Percentiles rank a stretch among this genome's conserved stretches.
Evolutionary conservation across 2,329 filamentous ascomycete species (phyloP).

Genomic region (Aspergillus alliaceus): DNA sequence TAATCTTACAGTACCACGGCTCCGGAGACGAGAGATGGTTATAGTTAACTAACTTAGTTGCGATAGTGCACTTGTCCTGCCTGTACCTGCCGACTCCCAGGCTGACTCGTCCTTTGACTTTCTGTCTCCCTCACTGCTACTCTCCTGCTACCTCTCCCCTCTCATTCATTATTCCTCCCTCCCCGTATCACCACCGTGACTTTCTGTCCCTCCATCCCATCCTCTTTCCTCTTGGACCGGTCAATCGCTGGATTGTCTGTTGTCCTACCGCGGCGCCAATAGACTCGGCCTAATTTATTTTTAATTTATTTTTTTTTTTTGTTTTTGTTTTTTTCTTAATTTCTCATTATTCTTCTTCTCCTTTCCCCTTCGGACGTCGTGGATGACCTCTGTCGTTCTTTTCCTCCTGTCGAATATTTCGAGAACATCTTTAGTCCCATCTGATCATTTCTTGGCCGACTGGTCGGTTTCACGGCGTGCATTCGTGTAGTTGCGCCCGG

Average conservation of each 20-base stretch:
- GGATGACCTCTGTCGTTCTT: neutral
- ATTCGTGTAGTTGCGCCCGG: neutral
- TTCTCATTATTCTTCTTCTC: neutral
- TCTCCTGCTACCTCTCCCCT: slow-evolving; percentile 3
- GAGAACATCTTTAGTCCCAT: neutral
- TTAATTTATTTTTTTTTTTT: neutral
- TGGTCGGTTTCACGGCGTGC: neutral
- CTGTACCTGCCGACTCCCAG: slow-evolving; percentile 12
- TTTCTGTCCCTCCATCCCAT: neutral
- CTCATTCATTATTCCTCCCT: neutral
- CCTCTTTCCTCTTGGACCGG: neutral
- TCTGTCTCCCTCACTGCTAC: slow-evolving; percentile 11
- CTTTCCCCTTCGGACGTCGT: neutral
- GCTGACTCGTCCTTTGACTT: slow-evolving; percentile 1
- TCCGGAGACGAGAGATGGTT: neutral
- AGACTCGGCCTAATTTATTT: neutral
- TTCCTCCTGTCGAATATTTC: neutral
- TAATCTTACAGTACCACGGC: slow-evolving; percentile 3
- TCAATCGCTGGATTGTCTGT: neutral
- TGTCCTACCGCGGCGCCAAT: neutral
- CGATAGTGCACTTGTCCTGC: neutral
- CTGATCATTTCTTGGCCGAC: neutral
- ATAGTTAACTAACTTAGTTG: neutral
- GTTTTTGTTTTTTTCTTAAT: neutral
- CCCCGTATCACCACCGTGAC: neutral